These are phyloP conservation scores for Torrubiellomyces zombiae DNA, from an alignment of 2,329 filamentous ascomycete species.

Conservation along the genomic window DNA sequence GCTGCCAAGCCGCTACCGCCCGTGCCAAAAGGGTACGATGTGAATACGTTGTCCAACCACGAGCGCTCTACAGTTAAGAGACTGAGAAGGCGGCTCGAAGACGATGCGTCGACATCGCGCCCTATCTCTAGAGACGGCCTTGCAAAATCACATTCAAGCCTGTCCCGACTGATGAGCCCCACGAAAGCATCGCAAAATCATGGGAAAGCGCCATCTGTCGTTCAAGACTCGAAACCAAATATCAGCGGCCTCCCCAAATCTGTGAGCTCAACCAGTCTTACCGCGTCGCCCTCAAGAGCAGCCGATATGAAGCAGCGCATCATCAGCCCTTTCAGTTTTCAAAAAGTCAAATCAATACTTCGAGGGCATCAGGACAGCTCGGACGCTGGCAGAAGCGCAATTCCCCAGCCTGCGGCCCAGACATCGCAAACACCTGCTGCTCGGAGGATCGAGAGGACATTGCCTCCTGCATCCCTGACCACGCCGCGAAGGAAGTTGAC, in stretches of 20 bases:
- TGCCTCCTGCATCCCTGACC: conserved; percentile 36
- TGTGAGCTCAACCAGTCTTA: conserved; percentile 16
- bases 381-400: conserved; percentile 26
- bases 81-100: conserved; percentile 45
- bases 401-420: conserved; percentile 25
- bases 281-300: conserved; percentile 12
- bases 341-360: conserved; percentile 42
- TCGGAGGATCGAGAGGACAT: conserved; percentile 29
- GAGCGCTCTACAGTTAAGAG: conserved; percentile 43
- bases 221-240: conserved; percentile 30
- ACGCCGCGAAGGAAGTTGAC: conserved; percentile 49
- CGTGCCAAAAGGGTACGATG: conserved; percentile 12
- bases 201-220: conserved; percentile 10
- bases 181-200: conserved; percentile 60
- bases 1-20: conserved; percentile 6
- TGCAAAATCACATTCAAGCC: conserved; percentile 28
- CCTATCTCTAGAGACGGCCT: conserved; percentile 33
- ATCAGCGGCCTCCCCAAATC: conserved; percentile 28
- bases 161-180: conserved; percentile 52
- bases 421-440: conserved; percentile 30
- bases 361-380: conserved; percentile 20
- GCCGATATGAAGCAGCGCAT: conserved; percentile 18
- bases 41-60: too few species aligned
- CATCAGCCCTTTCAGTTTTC: conserved; percentile 33
- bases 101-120: conserved; percentile 52